Evolutionary conservation across 148 eudicot genomes (phyloP).

Genomic region (Vaccinium vitisidaea): DNA sequence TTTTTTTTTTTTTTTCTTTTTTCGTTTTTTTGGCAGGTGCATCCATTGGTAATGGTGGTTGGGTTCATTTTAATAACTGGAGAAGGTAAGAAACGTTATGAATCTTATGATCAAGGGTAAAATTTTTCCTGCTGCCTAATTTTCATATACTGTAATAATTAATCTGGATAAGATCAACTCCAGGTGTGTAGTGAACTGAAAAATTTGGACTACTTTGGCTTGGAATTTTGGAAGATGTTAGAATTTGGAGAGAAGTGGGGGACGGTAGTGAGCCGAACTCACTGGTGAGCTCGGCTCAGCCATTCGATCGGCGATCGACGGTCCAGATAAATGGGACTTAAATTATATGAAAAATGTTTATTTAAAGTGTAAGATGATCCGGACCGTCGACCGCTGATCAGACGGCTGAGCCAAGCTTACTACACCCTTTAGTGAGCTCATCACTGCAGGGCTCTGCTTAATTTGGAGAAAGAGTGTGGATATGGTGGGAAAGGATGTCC

Average conservation of each 20-base stretch:
- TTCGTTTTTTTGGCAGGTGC: constrained; percentile 35
- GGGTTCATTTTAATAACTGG: constrained; percentile 44
- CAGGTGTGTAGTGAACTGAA: background rate
- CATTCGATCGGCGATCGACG: too few species aligned
- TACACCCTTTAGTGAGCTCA: too few species aligned
- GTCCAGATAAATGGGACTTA: too few species aligned
- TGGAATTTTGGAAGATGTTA: background rate
- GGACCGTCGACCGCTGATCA: too few species aligned
- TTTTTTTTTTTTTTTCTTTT: background rate
- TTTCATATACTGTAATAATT: background rate
- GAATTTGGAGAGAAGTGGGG: background rate
- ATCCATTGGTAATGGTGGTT: constrained; percentile 50
- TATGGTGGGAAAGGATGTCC: background rate
- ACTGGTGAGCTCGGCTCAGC: too few species aligned
- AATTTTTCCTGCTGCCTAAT: background rate
- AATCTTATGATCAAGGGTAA: background rate
- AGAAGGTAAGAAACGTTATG: constrained; percentile 41
- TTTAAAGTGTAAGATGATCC: too few species aligned
- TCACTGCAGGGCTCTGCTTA: too few species aligned
- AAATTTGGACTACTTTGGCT: background rate
- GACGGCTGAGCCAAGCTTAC: too few species aligned
- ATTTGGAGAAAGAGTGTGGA: background rate
- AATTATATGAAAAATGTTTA: too few species aligned
- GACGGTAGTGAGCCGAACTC: too few species aligned
- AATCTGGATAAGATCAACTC: background rate